Conservation (phyloP, 2,329 filamentous ascomycete species). For the Pyrenochaeta sp. region DNA sequence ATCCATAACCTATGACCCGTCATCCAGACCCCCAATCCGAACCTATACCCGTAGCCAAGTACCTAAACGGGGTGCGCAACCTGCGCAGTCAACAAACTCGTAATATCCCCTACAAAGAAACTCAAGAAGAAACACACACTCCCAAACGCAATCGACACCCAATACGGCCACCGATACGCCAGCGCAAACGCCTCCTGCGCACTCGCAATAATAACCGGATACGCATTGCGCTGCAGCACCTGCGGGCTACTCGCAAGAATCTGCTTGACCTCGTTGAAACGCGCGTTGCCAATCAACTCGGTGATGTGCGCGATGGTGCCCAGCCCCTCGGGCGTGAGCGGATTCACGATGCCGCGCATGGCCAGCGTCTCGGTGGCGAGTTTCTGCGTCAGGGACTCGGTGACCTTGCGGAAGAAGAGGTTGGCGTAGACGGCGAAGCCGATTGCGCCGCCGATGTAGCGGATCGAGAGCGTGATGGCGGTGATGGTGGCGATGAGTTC, state of each 20-base stretch:
- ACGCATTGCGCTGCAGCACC: constrained; percentile 54
- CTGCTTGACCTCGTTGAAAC: constrained; percentile 47
- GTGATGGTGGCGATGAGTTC: constrained; percentile 74
- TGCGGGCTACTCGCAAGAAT: constrained; percentile 54
- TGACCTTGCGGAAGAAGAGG: constrained; percentile 39
- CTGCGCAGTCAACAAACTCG: constrained; percentile 23
- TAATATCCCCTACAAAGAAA: constrained; percentile 66
- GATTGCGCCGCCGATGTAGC: constrained; percentile 71
- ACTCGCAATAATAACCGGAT: constrained; percentile 56
- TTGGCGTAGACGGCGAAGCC: constrained; percentile 63
- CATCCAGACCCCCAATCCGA: too few relatives aligned
- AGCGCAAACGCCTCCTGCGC: constrained; percentile 65
- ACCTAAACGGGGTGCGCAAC: constrained; percentile 18
- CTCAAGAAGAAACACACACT: constrained; percentile 63
- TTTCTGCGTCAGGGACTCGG: constrained; percentile 23
- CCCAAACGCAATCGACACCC: constrained; percentile 69
- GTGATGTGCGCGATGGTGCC: constrained; percentile 57
- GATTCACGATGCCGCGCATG: constrained; percentile 54
- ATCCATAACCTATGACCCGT: too few relatives aligned
- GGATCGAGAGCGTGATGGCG: constrained; percentile 72
- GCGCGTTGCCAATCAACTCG: constrained; percentile 51
- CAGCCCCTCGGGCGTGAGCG: constrained; percentile 45
- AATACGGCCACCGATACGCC: constrained; percentile 68
- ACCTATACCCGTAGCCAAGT: too few relatives aligned
- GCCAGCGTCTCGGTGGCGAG: constrained; percentile 55